Base-by-base conservation (phyloP, 257 asterid species). In the Solanum chmielewskii region DNA sequence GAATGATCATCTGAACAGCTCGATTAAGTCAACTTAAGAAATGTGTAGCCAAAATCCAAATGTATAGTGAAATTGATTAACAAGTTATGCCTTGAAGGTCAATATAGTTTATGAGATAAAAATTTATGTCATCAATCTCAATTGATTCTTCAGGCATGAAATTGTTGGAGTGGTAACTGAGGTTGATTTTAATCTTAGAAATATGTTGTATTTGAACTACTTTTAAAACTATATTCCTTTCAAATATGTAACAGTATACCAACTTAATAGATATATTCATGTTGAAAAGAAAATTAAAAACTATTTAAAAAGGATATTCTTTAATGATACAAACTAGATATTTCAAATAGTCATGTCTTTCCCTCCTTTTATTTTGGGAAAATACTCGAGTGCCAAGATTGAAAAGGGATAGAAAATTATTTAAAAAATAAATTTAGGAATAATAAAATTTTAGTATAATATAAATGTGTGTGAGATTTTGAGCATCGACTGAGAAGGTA, bases 121-220 rank as follows among this genome's bases (percentile, higher is more conserved):
- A 49, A 69, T 0, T 15, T 21, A 16, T 71, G 13, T 11, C 52
- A 76, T 11, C 52, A 76, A 49, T 25, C 35, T 44, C 69, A 73
- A 33, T 76, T 39, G 31, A 20, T 59, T 21, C 37, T 15, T 33
- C 90, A 92, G 94, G 88, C 94, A 93, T 45, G 95, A 93, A 86
- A 88, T 90, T 52, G 92, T 87, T 21, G 95, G 94, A 1, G 86
- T 84, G 7, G 95, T 91, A 11, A 91, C 91, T 4, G 91, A 92
- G 52, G 90, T 93, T 2, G 95, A 94, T 1, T 59, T 52, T 52
- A 2, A 52, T 52, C 4, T 52, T 0, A 52, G n/a, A 16, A 15
- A 3, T 52, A 6, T 52, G 21, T 15, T 2, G 9, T 52, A 52
- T 52, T 15, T 52, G 60, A 52, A 16, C 8, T 52, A 52, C 21